Evolutionary conservation across 257 asterid species (phyloP), one percentile per base, ranked within the genome.

Genomic region (Nicotiana undulata): DNA sequence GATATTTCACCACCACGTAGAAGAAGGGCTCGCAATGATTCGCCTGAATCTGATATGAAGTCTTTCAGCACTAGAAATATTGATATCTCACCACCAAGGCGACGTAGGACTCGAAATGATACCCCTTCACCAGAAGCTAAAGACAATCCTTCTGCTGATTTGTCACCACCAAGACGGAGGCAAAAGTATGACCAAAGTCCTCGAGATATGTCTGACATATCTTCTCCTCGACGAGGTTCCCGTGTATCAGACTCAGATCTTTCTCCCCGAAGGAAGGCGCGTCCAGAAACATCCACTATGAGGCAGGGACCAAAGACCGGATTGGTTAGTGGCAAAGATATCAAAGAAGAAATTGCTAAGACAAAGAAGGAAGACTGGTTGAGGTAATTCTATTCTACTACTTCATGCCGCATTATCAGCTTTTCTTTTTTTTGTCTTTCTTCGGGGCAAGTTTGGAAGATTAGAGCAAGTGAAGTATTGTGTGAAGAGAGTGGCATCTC

Each of bases 211-310:
- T 84, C 86, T 31, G 93, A 92, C 80, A 58, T 91, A 59, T 92
- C 94, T 83, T 92, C 94, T 82, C 93, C 93, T 76, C 85, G 90
- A 75, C 90, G 88, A 32, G 85, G 72, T 84, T 83, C 13, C 59
- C 37, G 2, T 17, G 79, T 81, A 5, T 79, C 88, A 46, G 81
- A 46, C 66, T 76, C 88, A 29, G 98, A 93, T 81, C 91, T 94
- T 76, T 94, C 97, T 83, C 98, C 98, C 70, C 98, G 95, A 51
- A 93, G 97, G 86, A 93, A 83, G 83, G 60, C 76, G 75, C 83
- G 68, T 51, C 84, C 81, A 81, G 92, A 85, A 75, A 77, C 92
- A 31, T 80, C 89, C 4, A 28, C 60, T 68, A 70, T 75, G 63
- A 85, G 82, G 52, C 83, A 86, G 80, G 87, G 51, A 61, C 89